Base-by-base conservation (phyloP, 2,329 filamentous ascomycete species). In the Ophiostoma sp. region DNA sequence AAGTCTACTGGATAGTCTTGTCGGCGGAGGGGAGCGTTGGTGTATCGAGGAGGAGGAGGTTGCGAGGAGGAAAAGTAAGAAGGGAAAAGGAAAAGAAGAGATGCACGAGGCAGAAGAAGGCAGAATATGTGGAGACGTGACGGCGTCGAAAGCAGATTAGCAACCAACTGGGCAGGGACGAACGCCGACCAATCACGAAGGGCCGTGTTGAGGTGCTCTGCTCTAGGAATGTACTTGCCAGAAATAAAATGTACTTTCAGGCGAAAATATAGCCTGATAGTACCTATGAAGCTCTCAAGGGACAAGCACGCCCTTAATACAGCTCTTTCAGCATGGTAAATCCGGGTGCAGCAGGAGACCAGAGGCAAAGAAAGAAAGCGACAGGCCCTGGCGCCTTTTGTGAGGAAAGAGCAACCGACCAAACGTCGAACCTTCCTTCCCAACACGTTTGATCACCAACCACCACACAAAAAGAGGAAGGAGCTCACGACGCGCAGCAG, bases 361-460 rank as follows among this genome's bases (percentile, higher is more conserved):
- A 39, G 22, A 68, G n/a, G 39, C 66, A 69, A 69, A 52, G 64
- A 22, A 69, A 52, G 64, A 64, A 31, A 31, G 61, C 12, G 25
- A n/a, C 11, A 57, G 25, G 33, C 36, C 39, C 31, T 31, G 12
- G 45, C 66, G n/a, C 33, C 59, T 42, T 25, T 64, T 66, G 33
- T 61, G 25, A 39, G 52, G 69, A 70, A 70, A 70, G 52, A 70
- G 69, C 69, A 48, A 25, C 33, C 36, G 36, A 28, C 28, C 28
- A 5, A n/a, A 11, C n/a, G 33, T 42, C 52, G n/a, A 59, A 9
- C 66, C 1, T 22, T 61, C 69, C 33, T 70, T 59, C 69, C 69
- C n/a, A 70, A 70, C 68, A 70, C 68, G 69, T 70, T 61, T 61
- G 69, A 59, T 61, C 69, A 70, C 69, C 69, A 48, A 52, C 66